Evolutionary conservation across 768 basidiomycete species (phyloP).

Genomic region (Pulveroboletus sp.): DNA sequence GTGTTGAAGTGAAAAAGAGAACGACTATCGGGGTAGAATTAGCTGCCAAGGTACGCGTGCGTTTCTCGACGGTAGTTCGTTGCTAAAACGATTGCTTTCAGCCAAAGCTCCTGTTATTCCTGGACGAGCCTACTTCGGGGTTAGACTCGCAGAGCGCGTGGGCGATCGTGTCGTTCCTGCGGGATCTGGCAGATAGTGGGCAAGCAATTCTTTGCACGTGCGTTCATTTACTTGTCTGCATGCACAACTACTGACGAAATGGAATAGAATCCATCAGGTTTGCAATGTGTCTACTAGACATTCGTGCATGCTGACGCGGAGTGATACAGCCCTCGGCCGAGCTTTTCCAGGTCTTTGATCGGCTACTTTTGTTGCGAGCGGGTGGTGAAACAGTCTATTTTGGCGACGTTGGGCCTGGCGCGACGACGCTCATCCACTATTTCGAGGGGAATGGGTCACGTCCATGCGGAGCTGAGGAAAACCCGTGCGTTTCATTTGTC

Average conservation of each 20-base stretch:
- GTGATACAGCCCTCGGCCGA: constrained; percentile 67
- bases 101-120: constrained; percentile 79
- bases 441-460: constrained; percentile 70
- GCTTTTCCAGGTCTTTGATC: constrained; percentile 79
- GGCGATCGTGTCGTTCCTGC: constrained; percentile 75
- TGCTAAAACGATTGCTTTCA: constrained; percentile 15
- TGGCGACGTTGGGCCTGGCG: constrained; percentile 64
- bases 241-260: neutral
- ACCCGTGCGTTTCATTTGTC: constrained; percentile 49
- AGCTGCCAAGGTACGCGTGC: constrained; percentile 57
- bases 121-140: constrained; percentile 89
- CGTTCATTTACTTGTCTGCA: constrained; percentile 20
- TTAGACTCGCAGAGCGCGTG: constrained; percentile 86
- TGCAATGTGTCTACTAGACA: neutral
- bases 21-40: constrained; percentile 87
- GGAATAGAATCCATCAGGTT: constrained; percentile 41
- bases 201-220: constrained; percentile 91
- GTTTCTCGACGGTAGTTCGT: neutral
- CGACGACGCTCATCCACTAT: constrained; percentile 66
- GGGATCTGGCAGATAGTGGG: constrained; percentile 73
- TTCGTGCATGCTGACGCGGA: neutral
- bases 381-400: constrained; percentile 74
- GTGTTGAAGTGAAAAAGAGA: constrained; percentile 74
- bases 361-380: constrained; percentile 69
- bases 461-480: constrained; percentile 61